Evolutionary conservation across 2,329 filamentous ascomycete species (phyloP).

Genomic region (Colletotrichum plurivorum): DNA sequence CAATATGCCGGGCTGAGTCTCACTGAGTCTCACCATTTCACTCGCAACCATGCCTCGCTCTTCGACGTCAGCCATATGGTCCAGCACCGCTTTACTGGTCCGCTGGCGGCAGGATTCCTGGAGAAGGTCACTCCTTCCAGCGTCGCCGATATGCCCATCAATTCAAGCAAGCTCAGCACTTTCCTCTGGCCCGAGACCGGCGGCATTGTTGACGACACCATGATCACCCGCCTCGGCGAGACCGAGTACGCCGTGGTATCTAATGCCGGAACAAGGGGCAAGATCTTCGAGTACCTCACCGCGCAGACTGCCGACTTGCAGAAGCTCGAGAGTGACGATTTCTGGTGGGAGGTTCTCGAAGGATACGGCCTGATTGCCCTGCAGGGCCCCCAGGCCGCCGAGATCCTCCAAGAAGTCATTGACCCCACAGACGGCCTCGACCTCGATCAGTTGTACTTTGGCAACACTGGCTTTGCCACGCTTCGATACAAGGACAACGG

Average conservation of each 20-base stretch:
- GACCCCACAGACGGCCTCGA: slow-evolving; percentile 64
- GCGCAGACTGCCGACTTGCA: slow-evolving; percentile 76
- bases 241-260: slow-evolving; percentile 93
- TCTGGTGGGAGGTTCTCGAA: slow-evolving; percentile 79
- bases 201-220: slow-evolving; percentile 94
- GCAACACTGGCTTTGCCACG: slow-evolving; percentile 76
- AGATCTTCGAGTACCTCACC: slow-evolving; percentile 84
- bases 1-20: slow-evolving; percentile 86
- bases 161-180: slow-evolving; percentile 86
- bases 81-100: slow-evolving; percentile 87
- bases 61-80: slow-evolving; percentile 99
- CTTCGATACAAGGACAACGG: slow-evolving; percentile 71
- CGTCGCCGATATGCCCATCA: slow-evolving; percentile 72
- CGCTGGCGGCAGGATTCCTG: slow-evolving; percentile 85
- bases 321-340: slow-evolving; percentile 67
- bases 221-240: slow-evolving; percentile 84
- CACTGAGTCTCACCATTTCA: slow-evolving; percentile 90
- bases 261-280: slow-evolving; percentile 92
- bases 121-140: slow-evolving; percentile 86
- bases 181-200: slow-evolving; percentile 85
- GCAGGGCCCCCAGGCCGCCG: slow-evolving; percentile 84
- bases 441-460: slow-evolving; percentile 84
- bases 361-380: slow-evolving; percentile 87
- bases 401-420: slow-evolving; percentile 77
- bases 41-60: slow-evolving; percentile 86